Evolutionary conservation across 495 filamentous ascomycete genomes (phyloP).

Genomic region (Hypoxylon rickii): DNA sequence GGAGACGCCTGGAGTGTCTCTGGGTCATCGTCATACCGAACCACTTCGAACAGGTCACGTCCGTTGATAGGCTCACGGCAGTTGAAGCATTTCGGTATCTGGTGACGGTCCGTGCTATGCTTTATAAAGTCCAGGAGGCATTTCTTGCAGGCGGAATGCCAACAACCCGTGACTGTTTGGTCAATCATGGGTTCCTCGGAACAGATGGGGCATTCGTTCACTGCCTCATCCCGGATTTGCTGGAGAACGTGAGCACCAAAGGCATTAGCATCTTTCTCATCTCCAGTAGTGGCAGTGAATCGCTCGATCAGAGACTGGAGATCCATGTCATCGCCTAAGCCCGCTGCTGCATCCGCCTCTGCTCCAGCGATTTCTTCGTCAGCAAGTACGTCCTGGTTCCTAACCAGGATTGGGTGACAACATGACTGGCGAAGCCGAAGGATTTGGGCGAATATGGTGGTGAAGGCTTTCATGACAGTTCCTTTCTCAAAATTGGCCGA

Average conservation of each 20-base stretch:
- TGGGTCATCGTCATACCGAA: slow-evolving; percentile 57
- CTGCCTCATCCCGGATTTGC: slow-evolving; percentile 87
- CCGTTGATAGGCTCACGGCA: slow-evolving; percentile 82
- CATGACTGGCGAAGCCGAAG: slow-evolving; percentile 91
- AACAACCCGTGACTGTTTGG: slow-evolving; percentile 91
- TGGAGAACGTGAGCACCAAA: slow-evolving; percentile 86
- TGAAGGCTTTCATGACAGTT: slow-evolving; percentile 90
- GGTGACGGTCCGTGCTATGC: slow-evolving; percentile 77
- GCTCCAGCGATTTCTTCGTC: slow-evolving; percentile 87
- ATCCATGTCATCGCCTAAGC: slow-evolving; percentile 95
- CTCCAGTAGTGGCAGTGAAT: slow-evolving; percentile 72
- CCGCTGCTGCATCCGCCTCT: slow-evolving; percentile 76
- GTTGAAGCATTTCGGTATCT: slow-evolving; percentile 80
- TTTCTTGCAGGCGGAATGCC: slow-evolving; percentile 94
- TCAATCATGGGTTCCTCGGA: slow-evolving; percentile 92
- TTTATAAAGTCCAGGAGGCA: slow-evolving; percentile 85
- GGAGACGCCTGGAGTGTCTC: slow-evolving; percentile 50
- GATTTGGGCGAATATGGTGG: slow-evolving; percentile 96
- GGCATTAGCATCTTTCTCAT: slow-evolving; percentile 65
- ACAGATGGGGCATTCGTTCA: slow-evolving; percentile 92
- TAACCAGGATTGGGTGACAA: slow-evolving; percentile 87
- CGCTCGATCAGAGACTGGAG: slow-evolving; percentile 80
- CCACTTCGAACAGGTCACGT: slow-evolving; percentile 88
- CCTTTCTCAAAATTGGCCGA: slow-evolving; percentile 85
- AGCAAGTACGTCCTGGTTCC: slow-evolving; percentile 79